Percentiles rank a stretch among this genome's conserved stretches.
phyloP scores from a whole-genome alignment of 176 grass and related monocot species.

The Bolboschoenus planiculmis region DNA sequence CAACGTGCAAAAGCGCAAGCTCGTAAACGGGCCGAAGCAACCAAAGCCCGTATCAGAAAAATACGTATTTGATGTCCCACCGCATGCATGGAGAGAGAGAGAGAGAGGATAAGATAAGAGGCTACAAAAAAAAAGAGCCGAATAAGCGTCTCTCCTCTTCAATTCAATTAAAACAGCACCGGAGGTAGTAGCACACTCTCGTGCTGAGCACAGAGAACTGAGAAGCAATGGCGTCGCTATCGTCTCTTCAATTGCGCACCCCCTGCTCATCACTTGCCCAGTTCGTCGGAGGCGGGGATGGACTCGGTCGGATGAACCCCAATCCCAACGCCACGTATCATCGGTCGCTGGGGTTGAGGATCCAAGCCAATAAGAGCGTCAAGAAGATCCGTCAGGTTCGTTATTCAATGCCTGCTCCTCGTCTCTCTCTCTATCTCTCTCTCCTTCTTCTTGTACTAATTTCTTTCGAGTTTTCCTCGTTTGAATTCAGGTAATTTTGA shows the following conservation, averaged over 20 bases:
- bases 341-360: not conserved
- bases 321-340: not conserved
- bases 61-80: no score
- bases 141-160: not conserved
- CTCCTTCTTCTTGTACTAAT: not conserved
- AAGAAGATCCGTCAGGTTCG: conserved; percentile 18
- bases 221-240: conserved; percentile 1
- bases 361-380: conserved; percentile 16
- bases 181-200: not conserved
- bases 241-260: not conserved
- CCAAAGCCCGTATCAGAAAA: no score
- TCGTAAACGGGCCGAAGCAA: not conserved
- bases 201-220: not conserved
- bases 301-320: not conserved
- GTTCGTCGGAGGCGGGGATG: not conserved
- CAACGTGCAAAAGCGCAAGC: not conserved
- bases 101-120: conserved; percentile 19
- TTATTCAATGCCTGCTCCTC: not conserved
- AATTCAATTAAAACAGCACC: not conserved
- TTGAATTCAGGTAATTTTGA: conserved; percentile 52
- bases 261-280: not conserved
- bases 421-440: not conserved
- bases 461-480: not conserved
- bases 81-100: not conserved
- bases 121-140: not conserved